A percentile compares a stretch with the other conserved stretches of the same genome.
Conservation (phyloP, 306 rosid species). For the Dryas octopetala region DNA sequence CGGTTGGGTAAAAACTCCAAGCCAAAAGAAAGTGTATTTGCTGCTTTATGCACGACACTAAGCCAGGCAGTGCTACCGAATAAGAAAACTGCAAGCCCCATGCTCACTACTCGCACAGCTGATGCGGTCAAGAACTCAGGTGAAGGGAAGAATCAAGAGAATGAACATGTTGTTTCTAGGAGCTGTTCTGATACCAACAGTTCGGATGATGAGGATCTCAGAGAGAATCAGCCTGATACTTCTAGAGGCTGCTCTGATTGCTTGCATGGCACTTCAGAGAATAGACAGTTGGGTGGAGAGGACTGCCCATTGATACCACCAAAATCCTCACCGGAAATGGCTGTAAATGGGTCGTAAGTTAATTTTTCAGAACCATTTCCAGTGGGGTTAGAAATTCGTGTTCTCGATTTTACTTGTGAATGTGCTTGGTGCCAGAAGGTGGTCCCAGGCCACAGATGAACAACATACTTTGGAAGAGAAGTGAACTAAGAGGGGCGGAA, state of each 20-base stretch:
- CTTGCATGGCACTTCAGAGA: conserved; percentile 52
- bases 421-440: conserved; percentile 42
- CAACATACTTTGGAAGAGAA: conserved; percentile 24
- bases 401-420: conserved; percentile 33
- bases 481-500: conserved; percentile 10
- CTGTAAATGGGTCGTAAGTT: conserved; percentile 79
- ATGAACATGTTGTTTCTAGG: conserved; percentile 41
- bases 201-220: conserved; percentile 46
- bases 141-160: conserved; percentile 41
- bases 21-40: conserved; percentile 69
- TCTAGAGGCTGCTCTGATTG: conserved; percentile 62
- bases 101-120: conserved; percentile 27
- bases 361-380: conserved; percentile 23
- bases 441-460: conserved; percentile 34
- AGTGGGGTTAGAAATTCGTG: conserved; percentile 14
- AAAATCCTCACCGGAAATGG: conserved; percentile 84
- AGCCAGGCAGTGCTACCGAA: conserved; percentile 76
- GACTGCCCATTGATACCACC: conserved; percentile 75
- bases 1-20: conserved; percentile 56
- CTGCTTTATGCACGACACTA: conserved; percentile 70
- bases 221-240: conserved; percentile 54
- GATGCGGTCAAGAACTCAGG: conserved; percentile 47
- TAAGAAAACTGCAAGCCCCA: conserved; percentile 48
- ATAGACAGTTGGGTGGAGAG: conserved; percentile 63
- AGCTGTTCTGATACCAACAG: conserved; percentile 38